Evolutionary conservation across 148 eudicot species (phyloP).

Genomic region (Rhododendron kiyosumense): DNA sequence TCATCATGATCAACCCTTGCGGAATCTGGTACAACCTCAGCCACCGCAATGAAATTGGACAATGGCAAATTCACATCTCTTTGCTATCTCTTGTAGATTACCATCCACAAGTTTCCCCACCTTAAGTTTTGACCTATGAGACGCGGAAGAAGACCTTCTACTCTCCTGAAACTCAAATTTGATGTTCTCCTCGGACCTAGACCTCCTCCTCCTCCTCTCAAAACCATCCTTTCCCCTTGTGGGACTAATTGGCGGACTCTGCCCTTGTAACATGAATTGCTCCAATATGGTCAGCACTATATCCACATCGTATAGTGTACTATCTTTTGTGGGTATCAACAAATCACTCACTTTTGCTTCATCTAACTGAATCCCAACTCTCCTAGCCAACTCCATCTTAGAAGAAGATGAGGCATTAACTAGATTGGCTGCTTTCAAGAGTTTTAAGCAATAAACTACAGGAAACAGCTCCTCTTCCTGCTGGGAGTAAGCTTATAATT

Average conservation of each 20-base stretch:
- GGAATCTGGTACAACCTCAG: constrained; percentile 63
- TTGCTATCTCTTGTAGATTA: constrained; percentile 61
- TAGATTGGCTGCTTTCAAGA: constrained; percentile 56
- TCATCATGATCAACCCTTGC: constrained; percentile 76
- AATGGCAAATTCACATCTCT: constrained; percentile 51
- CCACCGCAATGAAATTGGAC: constrained; percentile 56
- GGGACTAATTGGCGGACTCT: constrained; percentile 71
- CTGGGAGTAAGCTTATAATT: constrained; percentile 67
- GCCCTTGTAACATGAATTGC: constrained; percentile 62
- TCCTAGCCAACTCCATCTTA: constrained; percentile 62
- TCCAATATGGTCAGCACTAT: constrained; percentile 54
- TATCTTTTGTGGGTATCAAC: constrained; percentile 33
- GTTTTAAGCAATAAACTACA: constrained; percentile 64
- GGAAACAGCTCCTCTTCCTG: constrained; percentile 56
- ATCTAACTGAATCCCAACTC: constrained; percentile 63
- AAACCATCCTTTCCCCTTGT: constrained; percentile 40
- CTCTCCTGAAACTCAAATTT: constrained; percentile 64
- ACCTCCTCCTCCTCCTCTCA: constrained; percentile 57
- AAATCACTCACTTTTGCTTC: constrained; percentile 65
- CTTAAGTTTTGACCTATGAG: constrained; percentile 62
- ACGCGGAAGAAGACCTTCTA: constrained; percentile 75
- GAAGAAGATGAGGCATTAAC: constrained; percentile 53
- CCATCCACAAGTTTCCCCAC: constrained; percentile 77
- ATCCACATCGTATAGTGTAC: constrained; percentile 59
- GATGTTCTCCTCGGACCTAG: constrained; percentile 64